Evolutionary conservation across 192 early-diverging fungal species (phyloP), one percentile per base, ranked within the genome.

Genomic region (Glomus cerebriforme): DNA sequence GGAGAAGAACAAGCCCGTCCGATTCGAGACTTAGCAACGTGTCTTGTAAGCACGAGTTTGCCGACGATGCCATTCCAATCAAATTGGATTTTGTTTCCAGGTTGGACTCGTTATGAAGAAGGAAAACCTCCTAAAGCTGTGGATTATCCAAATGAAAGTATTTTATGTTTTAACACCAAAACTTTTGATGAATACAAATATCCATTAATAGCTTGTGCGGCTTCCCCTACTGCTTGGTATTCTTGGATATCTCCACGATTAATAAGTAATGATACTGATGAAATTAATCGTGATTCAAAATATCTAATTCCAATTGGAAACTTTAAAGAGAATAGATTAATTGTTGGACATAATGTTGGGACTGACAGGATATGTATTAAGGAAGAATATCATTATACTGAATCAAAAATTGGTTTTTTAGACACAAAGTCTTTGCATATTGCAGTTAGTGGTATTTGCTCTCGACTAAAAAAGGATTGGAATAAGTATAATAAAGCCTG

Each of bases 381-480:
- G 69, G 95, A 96, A 45, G 95, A 95, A 81, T 96, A 96, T 75
- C 79, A 78, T 39, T 35, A 90, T 3, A 80, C 83, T n/a, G 64
- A 77, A 2, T 82, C 90, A 4, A 78, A 81, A 5, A 79, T 86
- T 26, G 82, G 81, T 22, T 96, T 89, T 79, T 59, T 97, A 4
- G 96, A 97, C 80, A 97, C 96, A 7, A 91, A 96, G 89, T 92
- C 90, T 67, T 83, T 97, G 69, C 96, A 97, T 81, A 92, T 90
- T 37, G 91, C 95, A 13, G 88, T 92, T 24, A 89, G 92, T 58
- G 96, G 96, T 1, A 81, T 97, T 27, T 96, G 93, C 60, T 90
- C 86, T 26, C 95, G 93, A 79, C 93, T 96, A 81, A 84, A 93
- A 31, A 82, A 85, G 3, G 80, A 81, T 27, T 97, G 94, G 94